Percentiles rank a stretch among this genome's conserved stretches.
Conservation (phyloP, 768 basidiomycete species). For the Chalciporus sphaerocephalus region DNA sequence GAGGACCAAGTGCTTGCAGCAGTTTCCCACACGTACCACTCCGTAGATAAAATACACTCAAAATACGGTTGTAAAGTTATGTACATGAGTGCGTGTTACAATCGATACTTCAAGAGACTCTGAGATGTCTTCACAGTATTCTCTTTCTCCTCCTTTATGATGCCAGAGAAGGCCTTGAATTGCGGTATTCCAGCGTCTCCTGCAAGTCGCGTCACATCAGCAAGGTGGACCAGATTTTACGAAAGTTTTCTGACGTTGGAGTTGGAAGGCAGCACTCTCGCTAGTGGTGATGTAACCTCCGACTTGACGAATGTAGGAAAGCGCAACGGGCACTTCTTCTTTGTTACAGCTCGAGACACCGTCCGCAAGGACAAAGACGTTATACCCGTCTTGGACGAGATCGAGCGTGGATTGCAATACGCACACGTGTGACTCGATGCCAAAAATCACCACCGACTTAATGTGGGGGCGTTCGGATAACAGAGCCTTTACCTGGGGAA, state of each 20-base stretch:
- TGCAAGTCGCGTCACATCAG: conserved; percentile 23
- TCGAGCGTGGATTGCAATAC: conserved; percentile 80
- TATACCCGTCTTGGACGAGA: conserved; percentile 45
- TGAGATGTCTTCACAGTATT: conserved; percentile 43
- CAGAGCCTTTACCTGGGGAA: conserved; percentile 54
- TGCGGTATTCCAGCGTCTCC: conserved; percentile 56
- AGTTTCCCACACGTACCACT: conserved; percentile 17
- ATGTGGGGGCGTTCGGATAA: conserved; percentile 46
- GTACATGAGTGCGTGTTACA: conserved; percentile 6
- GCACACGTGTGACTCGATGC: conserved; percentile 93
- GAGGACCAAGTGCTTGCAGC: background rate
- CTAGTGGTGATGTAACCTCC: conserved; percentile 78
- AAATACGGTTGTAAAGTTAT: background rate
- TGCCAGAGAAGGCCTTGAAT: conserved; percentile 68
- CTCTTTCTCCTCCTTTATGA: conserved; percentile 77
- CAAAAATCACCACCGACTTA: conserved; percentile 69
- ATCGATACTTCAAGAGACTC: conserved; percentile 28
- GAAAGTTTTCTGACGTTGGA: conserved; percentile 49
- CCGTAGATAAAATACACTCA: background rate
- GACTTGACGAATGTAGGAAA: conserved; percentile 62
- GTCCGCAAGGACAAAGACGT: conserved; percentile 75
- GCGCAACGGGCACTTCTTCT: conserved; percentile 73
- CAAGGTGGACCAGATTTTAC: conserved; percentile 7
- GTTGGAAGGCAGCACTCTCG: conserved; percentile 75
- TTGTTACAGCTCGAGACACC: conserved; percentile 79